Conservation (phyloP, 2,329 filamentous ascomycete genomes). For the Aspergillus glaucus region DNA sequence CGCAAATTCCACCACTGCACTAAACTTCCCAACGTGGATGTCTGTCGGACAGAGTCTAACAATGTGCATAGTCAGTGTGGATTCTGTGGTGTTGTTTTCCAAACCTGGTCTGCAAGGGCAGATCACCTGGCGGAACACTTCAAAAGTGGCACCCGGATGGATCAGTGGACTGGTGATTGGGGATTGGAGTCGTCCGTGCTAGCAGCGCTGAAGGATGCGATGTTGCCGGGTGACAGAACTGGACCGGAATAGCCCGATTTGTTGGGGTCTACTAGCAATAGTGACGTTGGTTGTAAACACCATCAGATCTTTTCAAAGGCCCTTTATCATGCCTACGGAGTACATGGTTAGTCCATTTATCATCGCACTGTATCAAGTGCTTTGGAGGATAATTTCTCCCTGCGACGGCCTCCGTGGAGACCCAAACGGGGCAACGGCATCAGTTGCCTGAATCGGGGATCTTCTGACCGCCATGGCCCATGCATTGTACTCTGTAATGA, state of each 20-base stretch:
- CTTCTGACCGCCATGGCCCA: too few species aligned
- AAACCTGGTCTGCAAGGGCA: constrained; percentile 46
- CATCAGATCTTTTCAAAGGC: too few species aligned
- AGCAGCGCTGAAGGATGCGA: constrained; percentile 28
- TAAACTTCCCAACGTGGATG: constrained; percentile 46
- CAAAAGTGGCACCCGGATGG: constrained; percentile 48
- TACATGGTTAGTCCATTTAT: too few species aligned
- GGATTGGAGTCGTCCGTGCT: constrained; percentile 37
- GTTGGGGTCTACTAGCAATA: too few species aligned
- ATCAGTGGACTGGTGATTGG: constrained; percentile 50
- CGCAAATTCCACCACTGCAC: constrained; percentile 50
- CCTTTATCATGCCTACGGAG: too few species aligned
- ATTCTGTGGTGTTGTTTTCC: constrained; percentile 45
- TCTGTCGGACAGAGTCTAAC: constrained; percentile 48
- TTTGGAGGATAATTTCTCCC: too few species aligned
- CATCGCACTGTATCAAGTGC: too few species aligned
- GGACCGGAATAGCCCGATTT: neutral
- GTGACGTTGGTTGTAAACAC: too few species aligned
- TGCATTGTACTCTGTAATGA: too few species aligned
- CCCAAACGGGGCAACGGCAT: too few species aligned
- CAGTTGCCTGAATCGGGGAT: too few species aligned
- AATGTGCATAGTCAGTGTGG: constrained; percentile 50
- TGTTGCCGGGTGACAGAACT: constrained; percentile 20
- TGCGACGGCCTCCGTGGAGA: too few species aligned
- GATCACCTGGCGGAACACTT: constrained; percentile 53